Percentiles rank a stretch among this genome's conserved stretches.
phyloP scores from a whole-genome alignment of 2,329 filamentous ascomycete species.

The Cordyceps sp. region DNA sequence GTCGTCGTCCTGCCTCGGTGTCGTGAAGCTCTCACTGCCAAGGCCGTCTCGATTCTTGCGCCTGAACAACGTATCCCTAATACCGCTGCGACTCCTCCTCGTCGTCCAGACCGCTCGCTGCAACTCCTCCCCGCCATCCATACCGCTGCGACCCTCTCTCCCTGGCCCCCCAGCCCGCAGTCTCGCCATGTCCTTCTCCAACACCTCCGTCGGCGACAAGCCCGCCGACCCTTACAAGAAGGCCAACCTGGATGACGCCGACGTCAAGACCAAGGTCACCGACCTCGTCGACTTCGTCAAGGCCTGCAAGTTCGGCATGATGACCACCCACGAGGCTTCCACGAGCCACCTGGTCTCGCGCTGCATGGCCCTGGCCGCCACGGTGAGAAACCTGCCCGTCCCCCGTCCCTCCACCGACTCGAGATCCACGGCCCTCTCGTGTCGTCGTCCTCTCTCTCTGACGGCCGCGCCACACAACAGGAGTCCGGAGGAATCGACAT shows the following conservation, averaged over 20 bases:
- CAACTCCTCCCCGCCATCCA: not conserved
- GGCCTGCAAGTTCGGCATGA: conserved; percentile 69
- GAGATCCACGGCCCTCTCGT: too few relatives aligned
- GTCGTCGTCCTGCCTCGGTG: not conserved
- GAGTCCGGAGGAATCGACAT: conserved; percentile 66
- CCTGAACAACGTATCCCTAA: too few relatives aligned
- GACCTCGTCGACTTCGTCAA: conserved; percentile 57
- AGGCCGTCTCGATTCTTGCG: too few relatives aligned
- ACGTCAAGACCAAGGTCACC: conserved; percentile 58
- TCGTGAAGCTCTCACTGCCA: too few relatives aligned
- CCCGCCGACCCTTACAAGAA: conserved; percentile 64
- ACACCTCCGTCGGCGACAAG: conserved; percentile 44
- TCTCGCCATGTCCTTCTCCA: conserved; percentile 26
- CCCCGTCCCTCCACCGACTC: too few relatives aligned
- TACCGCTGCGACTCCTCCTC: too few relatives aligned
- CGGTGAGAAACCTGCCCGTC: too few relatives aligned
- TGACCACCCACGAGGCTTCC: conserved; percentile 58
- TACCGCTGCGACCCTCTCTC: too few relatives aligned
- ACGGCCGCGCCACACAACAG: conserved; percentile 21
- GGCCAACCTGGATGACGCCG: conserved; percentile 47
- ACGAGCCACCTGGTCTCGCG: conserved; percentile 58
- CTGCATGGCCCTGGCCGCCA: conserved; percentile 71
- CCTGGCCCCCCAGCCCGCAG: not conserved
- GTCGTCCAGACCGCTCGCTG: too few relatives aligned
- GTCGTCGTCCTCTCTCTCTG: not conserved